Evolutionary conservation across 352 stramenopile species (phyloP).

Genomic region (Pythium rhizo-oryzae): DNA sequence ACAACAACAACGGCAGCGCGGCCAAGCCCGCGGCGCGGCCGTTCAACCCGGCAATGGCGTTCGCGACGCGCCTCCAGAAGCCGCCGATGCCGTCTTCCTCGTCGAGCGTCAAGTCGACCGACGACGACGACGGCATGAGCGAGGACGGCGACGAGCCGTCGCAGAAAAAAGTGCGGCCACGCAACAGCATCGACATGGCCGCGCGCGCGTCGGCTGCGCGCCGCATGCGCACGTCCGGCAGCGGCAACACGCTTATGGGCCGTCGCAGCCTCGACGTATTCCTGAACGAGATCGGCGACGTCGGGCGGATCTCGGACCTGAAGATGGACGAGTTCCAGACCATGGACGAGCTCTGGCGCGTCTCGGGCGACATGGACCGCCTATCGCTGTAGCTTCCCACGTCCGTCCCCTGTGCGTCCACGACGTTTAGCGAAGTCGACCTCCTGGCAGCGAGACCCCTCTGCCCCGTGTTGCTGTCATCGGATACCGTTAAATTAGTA

Average conservation of each 20-base stretch:
- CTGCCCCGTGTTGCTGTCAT: constrained; percentile 9
- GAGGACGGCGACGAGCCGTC: constrained; percentile 64
- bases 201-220: constrained; percentile 71
- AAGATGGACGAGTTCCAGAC: constrained; percentile 88
- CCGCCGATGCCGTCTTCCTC: constrained; percentile 38
- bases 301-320: constrained; percentile 79
- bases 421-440: constrained; percentile 5
- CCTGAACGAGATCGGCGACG: constrained; percentile 79
- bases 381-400: constrained; percentile 56
- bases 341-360: constrained; percentile 80
- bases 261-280: constrained; percentile 75
- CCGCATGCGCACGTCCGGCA: constrained; percentile 66
- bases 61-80: constrained; percentile 53
- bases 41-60: constrained; percentile 41
- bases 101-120: constrained; percentile 40
- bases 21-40: constrained; percentile 14
- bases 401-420: not conserved
- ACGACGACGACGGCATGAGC: constrained; percentile 39
- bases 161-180: constrained; percentile 76
- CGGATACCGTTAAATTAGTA: constrained; percentile 29
- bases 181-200: constrained; percentile 71
- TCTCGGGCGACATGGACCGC: constrained; percentile 86
- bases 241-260: constrained; percentile 46
- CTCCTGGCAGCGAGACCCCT: not conserved
- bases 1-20: not conserved